Evolutionary conservation across 2,329 filamentous ascomycete genomes (phyloP).

Genomic region (Colletotrichum sp.): DNA sequence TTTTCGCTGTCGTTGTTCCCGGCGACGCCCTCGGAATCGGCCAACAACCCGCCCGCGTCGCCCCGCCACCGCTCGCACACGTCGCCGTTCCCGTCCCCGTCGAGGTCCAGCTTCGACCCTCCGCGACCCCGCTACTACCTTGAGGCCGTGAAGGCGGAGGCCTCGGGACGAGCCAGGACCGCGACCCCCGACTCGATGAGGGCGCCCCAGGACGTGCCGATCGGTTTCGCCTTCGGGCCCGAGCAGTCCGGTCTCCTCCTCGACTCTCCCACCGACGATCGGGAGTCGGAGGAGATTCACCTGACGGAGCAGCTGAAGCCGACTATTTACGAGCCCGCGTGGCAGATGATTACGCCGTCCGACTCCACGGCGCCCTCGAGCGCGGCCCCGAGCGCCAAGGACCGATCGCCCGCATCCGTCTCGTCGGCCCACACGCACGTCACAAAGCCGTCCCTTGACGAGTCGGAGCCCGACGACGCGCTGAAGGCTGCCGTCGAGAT

Average conservation of each 20-base stretch:
- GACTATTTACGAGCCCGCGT: conserved; percentile 46
- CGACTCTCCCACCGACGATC: conserved; percentile 44
- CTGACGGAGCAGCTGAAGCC: conserved; percentile 37
- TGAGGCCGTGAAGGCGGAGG: not conserved
- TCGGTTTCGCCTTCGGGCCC: conserved; percentile 32
- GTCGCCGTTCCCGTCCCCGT: conserved; percentile 55
- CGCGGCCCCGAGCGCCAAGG: conserved; percentile 30
- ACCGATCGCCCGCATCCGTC: conserved; percentile 34
- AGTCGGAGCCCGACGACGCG: conserved; percentile 39
- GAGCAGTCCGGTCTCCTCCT: conserved; percentile 41
- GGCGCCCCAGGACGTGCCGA: not conserved
- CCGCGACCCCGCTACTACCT: not conserved
- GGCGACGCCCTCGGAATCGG: conserved; percentile 29
- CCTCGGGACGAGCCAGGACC: not conserved
- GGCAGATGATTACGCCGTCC: conserved; percentile 52
- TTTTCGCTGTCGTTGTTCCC: conserved; percentile 49
- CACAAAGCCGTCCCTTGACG: conserved; percentile 40
- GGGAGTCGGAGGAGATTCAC: conserved; percentile 27
- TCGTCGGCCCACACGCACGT: conserved; percentile 38
- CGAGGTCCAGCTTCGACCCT: conserved; percentile 36
- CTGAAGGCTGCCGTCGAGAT: conserved; percentile 65
- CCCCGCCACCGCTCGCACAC: conserved; percentile 59
- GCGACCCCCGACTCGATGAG: not conserved
- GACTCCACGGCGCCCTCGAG: conserved; percentile 25
- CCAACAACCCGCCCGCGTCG: conserved; percentile 32